These are phyloP conservation scores for Thraustochytrium sp. DNA, from an alignment of 352 stramenopile species.

Conservation along the genomic window DNA sequence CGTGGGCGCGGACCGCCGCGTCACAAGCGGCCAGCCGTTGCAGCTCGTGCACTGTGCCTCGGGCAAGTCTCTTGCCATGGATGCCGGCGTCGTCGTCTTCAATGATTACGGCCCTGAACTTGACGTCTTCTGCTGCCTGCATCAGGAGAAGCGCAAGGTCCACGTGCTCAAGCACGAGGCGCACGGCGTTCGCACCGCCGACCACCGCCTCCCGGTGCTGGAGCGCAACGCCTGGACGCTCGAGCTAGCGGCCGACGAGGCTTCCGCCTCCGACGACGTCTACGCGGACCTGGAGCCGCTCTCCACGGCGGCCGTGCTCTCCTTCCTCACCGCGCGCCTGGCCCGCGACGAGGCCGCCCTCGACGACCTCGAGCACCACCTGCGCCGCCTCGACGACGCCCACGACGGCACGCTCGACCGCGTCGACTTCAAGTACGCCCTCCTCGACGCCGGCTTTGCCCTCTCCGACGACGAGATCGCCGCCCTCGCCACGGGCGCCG, in stretches of 20 bases:
- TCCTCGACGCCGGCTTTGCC: background rate
- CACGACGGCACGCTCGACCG: slow-evolving; percentile 5
- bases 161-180: slow-evolving; percentile 9
- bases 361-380: background rate
- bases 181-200: background rate
- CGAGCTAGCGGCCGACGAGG: background rate
- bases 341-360: background rate
- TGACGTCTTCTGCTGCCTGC: slow-evolving; percentile 17
- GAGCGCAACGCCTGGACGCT: slow-evolving; percentile 12
- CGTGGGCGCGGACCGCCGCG: background rate
- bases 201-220: background rate
- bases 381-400: background rate
- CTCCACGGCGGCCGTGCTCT: background rate
- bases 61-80: slow-evolving; percentile 10
- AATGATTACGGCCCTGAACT: slow-evolving; percentile 20
- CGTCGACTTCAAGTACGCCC: slow-evolving; percentile 10
- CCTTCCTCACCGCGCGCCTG: background rate
- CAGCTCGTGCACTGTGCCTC: slow-evolving; percentile 7
- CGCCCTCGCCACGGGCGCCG: background rate
- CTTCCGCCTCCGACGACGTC: background rate
- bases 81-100: slow-evolving; percentile 1
- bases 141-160: background rate
- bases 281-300: background rate
- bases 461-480: background rate
- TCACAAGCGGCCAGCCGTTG: background rate